Evolutionary conservation across 495 filamentous ascomycete species (phyloP).

Genomic region (Aspergillus funiculosus): DNA sequence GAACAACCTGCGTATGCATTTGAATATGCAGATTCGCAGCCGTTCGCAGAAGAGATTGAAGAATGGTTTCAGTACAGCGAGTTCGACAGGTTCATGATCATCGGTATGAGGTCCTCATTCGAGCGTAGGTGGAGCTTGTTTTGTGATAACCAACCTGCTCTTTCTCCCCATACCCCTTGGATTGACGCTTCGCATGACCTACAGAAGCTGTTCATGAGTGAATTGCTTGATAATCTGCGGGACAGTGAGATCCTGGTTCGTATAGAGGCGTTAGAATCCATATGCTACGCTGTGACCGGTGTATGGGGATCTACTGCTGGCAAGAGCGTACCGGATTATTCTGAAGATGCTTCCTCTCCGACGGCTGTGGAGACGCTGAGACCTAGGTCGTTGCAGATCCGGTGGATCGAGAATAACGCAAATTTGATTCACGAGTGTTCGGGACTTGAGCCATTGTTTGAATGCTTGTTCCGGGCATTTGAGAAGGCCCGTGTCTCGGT

Average conservation of each 20-base stretch:
- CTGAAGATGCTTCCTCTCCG: slow-evolving; percentile 19
- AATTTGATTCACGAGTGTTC: slow-evolving; percentile 52
- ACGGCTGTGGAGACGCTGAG: slow-evolving; percentile 36
- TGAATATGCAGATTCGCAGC: slow-evolving; percentile 74
- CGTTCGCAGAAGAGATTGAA: slow-evolving; percentile 80
- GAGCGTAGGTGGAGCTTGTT: slow-evolving; percentile 56
- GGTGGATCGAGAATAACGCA: slow-evolving; percentile 62
- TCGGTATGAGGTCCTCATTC: slow-evolving; percentile 66
- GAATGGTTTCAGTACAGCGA: slow-evolving; percentile 94
- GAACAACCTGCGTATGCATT: slow-evolving; percentile 91
- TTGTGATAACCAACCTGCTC: slow-evolving; percentile 29
- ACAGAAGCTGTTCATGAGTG: slow-evolving; percentile 40
- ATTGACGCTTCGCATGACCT: slow-evolving; percentile 40
- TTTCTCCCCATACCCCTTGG: slow-evolving; percentile 42
- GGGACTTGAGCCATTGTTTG: slow-evolving; percentile 55
- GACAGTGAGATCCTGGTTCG: slow-evolving; percentile 48
- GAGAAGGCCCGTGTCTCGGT: slow-evolving; percentile 39
- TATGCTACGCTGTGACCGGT: slow-evolving; percentile 73
- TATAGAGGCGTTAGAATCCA: slow-evolving; percentile 61
- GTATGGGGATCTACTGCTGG: slow-evolving; percentile 72
- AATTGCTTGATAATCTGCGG: slow-evolving; percentile 37
- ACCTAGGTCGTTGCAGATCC: slow-evolving; percentile 55
- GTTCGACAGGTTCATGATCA: slow-evolving; percentile 63
- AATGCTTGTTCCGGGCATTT: slow-evolving; percentile 54
- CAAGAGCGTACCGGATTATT: slow-evolving; percentile 26